These are phyloP conservation scores for Plasmodium gonderi DNA, from an alignment of 169 alveolate species.

Conservation along the genomic window DNA sequence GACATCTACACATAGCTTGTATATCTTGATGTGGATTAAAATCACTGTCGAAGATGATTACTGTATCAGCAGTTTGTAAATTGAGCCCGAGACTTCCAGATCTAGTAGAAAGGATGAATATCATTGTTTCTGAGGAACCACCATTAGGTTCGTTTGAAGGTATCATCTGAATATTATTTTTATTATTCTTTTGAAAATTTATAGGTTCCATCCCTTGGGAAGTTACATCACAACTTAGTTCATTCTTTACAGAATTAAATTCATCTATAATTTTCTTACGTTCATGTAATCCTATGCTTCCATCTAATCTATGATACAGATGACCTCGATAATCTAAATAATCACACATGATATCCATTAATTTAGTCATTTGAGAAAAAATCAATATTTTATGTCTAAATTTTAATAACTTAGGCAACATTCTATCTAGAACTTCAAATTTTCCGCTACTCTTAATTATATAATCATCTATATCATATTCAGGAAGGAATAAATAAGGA, in stretches of 20 bases:
- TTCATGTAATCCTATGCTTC: constrained; percentile 95
- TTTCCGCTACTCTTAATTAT: constrained; percentile 92
- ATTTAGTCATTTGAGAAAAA: constrained; percentile 94
- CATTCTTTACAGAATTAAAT: too few relatives aligned
- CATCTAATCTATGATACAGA: constrained; percentile 96
- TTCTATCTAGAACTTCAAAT: constrained; percentile 92
- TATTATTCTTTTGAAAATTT: not conserved
- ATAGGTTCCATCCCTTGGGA: not conserved
- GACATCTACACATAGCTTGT: constrained; percentile 96
- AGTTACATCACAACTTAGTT: too few relatives aligned
- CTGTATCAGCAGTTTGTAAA: constrained; percentile 97
- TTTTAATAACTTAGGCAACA: constrained; percentile 78
- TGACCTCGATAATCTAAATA: constrained; percentile 93
- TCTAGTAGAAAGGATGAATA: constrained; percentile 92
- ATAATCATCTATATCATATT: constrained; percentile 92
- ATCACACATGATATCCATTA: constrained; percentile 96
- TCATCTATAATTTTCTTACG: constrained; percentile 79
- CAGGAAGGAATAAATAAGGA: constrained; percentile 94
- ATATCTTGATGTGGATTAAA: constrained; percentile 95
- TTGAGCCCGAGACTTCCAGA: constrained; percentile 99
- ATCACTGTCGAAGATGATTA: constrained; percentile 95
- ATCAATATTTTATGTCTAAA: constrained; percentile 90
- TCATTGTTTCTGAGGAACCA: constrained; percentile 34
- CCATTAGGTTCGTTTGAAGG: not conserved
- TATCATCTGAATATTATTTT: too few relatives aligned